Percentiles rank a stretch among this genome's conserved stretches.
phyloP scores from a whole-genome alignment of 1,284 basidiomycete genomes.

The Athelia psychrophila region DNA sequence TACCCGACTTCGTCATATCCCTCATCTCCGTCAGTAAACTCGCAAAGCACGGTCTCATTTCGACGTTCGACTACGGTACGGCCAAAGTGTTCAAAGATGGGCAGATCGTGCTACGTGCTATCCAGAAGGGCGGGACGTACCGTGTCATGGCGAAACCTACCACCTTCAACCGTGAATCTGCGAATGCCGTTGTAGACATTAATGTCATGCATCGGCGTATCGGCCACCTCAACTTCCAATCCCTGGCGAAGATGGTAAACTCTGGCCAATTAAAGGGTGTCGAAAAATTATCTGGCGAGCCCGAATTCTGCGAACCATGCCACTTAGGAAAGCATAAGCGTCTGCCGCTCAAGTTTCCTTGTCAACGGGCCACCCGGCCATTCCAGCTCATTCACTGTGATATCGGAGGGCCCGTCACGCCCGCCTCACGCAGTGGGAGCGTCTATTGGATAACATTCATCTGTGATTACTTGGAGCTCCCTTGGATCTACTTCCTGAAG shows the following conservation, averaged over 20 bases:
- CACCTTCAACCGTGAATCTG: neutral
- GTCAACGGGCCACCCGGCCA: slow-evolving; percentile 9
- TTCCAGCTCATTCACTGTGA: slow-evolving; percentile 28
- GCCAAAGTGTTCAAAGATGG: neutral
- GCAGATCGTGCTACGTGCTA: neutral
- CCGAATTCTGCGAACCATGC: slow-evolving; percentile 15
- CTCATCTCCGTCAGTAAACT: neutral
- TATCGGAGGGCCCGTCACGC: slow-evolving; percentile 25
- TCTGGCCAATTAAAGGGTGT: slow-evolving; percentile 11
- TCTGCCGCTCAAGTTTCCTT: slow-evolving; percentile 15
- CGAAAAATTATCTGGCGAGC: slow-evolving; percentile 3
- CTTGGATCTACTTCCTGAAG: slow-evolving; percentile 20
- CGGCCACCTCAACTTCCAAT: slow-evolving; percentile 13
- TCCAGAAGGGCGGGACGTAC: neutral
- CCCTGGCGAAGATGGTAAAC: slow-evolving; percentile 17
- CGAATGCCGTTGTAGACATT: slow-evolving; percentile 6
- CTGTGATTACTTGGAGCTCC: slow-evolving; percentile 22
- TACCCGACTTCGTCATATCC: neutral
- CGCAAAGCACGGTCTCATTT: neutral
- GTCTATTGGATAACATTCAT: slow-evolving; percentile 29
- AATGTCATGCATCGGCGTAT: slow-evolving; percentile 18
- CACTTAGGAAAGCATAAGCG: slow-evolving; percentile 21
- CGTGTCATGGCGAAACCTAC: neutral
- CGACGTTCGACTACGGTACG: neutral
- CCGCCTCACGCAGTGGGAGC: slow-evolving; percentile 12